Evolutionary conservation across 164 flowering plant genomes (phyloP).

Genomic region (Aristolochia californica): DNA sequence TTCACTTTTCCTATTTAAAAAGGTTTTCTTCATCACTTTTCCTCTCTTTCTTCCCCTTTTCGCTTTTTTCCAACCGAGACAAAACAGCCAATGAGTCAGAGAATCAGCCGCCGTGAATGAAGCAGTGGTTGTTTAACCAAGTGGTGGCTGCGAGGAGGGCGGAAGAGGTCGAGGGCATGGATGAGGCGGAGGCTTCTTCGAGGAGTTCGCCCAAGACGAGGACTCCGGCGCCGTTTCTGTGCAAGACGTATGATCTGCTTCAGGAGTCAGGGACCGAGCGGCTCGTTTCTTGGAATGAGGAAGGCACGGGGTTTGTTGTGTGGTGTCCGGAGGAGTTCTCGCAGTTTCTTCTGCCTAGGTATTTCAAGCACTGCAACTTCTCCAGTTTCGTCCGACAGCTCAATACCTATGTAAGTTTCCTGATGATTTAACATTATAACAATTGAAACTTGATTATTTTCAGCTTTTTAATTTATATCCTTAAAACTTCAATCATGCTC

Average conservation of each 20-base stretch:
- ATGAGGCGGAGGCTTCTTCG: not conserved
- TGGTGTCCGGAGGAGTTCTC: slow-evolving; percentile 61
- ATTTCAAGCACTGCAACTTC: slow-evolving; percentile 66
- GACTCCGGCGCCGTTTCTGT: slow-evolving; percentile 44
- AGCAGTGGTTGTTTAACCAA: not conserved
- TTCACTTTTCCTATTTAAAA: too few species aligned
- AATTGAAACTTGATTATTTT: too few species aligned
- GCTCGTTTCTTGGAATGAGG: slow-evolving; percentile 47
- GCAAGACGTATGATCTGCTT: slow-evolving; percentile 44
- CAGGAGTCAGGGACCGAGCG: slow-evolving; percentile 19
- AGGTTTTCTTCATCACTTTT: too few species aligned
- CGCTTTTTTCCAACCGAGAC: not conserved
- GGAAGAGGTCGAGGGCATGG: not conserved
- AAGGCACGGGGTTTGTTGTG: slow-evolving; percentile 48
- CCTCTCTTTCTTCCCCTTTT: not conserved
- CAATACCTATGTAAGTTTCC: slow-evolving; percentile 49
- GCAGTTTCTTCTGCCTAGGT: slow-evolving; percentile 36
- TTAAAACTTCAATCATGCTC: too few species aligned
- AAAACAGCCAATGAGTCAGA: not conserved
- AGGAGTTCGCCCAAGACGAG: slow-evolving; percentile 8
- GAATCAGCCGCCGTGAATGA: not conserved
- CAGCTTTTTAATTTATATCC: too few species aligned
- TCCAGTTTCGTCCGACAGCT: slow-evolving; percentile 68
- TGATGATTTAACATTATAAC: too few species aligned
- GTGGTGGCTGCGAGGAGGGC: not conserved